phyloP scores from a whole-genome alignment of 805 yeast genomes.

The Zygotorulaspora florentina region DNA sequence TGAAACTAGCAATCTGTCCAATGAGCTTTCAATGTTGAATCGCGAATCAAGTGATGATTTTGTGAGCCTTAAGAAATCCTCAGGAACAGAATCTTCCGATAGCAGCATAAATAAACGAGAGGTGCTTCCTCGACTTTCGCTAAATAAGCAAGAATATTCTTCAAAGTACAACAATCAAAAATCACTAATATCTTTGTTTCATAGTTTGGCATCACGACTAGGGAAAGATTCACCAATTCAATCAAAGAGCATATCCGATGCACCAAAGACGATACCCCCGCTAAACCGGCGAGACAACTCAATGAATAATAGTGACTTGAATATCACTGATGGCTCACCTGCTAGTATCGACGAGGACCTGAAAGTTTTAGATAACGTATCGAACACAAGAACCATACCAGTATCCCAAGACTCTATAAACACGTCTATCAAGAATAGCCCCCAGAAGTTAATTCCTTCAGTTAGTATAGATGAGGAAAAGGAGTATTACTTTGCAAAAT shows the following conservation, averaged over 20 bases:
- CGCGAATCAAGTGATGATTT: not conserved
- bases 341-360: constrained; percentile 4
- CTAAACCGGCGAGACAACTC: not conserved
- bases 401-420: constrained; percentile 12
- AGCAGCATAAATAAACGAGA: not conserved
- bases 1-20: not conserved
- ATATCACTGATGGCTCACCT: not conserved
- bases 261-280: not conserved
- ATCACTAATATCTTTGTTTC: constrained; percentile 33
- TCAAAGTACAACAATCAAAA: constrained; percentile 21
- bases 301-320: not conserved
- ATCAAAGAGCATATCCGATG: not conserved
- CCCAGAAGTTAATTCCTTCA: constrained; percentile 17
- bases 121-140: not conserved
- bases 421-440: constrained; percentile 6
- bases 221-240: constrained; percentile 5
- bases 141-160: not conserved
- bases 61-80: not conserved
- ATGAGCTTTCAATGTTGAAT: constrained; percentile 1
- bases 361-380: constrained; percentile 20
- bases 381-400: constrained; percentile 26
- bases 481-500: constrained; percentile 67
- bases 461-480: constrained; percentile 43
- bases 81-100: not conserved
- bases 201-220: constrained; percentile 29